Evolutionary conservation across 495 filamentous ascomycete genomes (phyloP).

Genomic region (Neurospora pannonica): DNA sequence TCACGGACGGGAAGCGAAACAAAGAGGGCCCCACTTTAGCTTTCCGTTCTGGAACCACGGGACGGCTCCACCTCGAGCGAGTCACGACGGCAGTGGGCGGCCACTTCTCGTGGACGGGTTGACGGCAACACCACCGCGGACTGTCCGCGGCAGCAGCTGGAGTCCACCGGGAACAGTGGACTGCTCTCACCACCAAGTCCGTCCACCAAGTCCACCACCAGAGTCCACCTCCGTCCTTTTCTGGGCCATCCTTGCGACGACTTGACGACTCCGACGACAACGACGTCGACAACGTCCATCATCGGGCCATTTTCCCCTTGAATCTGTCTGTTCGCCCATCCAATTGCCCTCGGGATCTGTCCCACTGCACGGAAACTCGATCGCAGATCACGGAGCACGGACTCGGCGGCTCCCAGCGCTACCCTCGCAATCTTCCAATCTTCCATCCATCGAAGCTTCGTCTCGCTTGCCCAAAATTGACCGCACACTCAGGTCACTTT

Average conservation of each 20-base stretch:
- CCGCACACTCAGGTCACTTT: background rate
- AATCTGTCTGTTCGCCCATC: background rate
- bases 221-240: background rate
- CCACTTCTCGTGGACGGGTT: background rate
- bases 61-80: conserved; percentile 12
- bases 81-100: conserved; percentile 18
- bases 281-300: background rate
- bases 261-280: background rate
- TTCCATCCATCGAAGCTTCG: background rate
- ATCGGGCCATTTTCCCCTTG: background rate
- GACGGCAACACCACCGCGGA: background rate
- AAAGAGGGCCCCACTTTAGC: conserved; percentile 22
- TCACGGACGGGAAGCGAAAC: conserved; percentile 2
- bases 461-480: background rate
- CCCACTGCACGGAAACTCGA: background rate
- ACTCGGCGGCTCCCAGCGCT: background rate
- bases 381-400: background rate
- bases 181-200: background rate
- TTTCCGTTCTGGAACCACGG: conserved; percentile 21
- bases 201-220: background rate
- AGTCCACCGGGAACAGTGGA: background rate
- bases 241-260: background rate
- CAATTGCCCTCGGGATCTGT: background rate
- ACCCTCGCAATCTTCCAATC: background rate
- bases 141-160: background rate